Evolutionary conservation across 2,329 filamentous ascomycete genomes (phyloP), one percentile per base, ranked within the genome.

Genomic region (Xylaria sp.): DNA sequence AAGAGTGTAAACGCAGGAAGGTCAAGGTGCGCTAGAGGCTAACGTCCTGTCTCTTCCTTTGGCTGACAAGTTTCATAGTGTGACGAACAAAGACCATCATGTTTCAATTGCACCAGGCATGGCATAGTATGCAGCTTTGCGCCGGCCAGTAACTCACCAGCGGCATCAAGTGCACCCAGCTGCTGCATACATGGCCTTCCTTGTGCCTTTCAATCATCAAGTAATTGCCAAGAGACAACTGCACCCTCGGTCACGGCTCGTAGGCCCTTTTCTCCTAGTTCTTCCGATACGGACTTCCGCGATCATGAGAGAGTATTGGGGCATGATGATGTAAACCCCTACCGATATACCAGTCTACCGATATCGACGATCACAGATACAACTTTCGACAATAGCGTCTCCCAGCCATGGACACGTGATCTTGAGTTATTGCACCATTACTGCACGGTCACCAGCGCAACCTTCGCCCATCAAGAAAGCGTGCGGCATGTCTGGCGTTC

Each of bases 401-500:
- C 20, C 4, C 46, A 30, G 25, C 25, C 46, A n/a, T 50, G 46
- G 46, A 50, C n/a, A n/a, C 46, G 46, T 30, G 46, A 50, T 15
- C 46, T 50, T 30, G 46, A 50, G 25, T 30, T 50, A 30, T 15
- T 50, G 6, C 46, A 50, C 46, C 46, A 50, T 30, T 50, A 50
- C 30, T 50, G 46, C 25, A 50, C 46, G 3, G 15, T 50, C 15
- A 50, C 46, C 4, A 50, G 46, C 25, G 12, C 46, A n/a, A 50
- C 46, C 1, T 50, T 50, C 28, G 12, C 25, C n/a, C 46, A 50
- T 30, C 46, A 50, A 30, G 46, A 50, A 50, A n/a, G 46, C 25
- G 46, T 50, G 15, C 46, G 46, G 46, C 46, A 50, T 50, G 46
- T 50, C 25, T 50, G 46, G 46, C 25, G 46, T 25, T 50, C 46